Evolutionary conservation across 345 rosid genomes (phyloP), one percentile per base, ranked within the genome.

Genomic region (Alliaria petiolata): DNA sequence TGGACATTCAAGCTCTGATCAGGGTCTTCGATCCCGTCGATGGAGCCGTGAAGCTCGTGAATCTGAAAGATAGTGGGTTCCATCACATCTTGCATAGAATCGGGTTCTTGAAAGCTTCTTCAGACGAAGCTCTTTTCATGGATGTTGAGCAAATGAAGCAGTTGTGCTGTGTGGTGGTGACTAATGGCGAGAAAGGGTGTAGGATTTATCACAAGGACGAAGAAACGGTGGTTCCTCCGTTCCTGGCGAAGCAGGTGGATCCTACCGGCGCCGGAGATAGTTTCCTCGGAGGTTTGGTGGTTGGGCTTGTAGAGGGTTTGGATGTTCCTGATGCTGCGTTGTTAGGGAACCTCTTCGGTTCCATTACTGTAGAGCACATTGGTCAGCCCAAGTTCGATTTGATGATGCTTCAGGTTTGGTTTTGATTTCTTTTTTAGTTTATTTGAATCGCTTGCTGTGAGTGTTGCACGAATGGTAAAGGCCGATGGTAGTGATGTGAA

Each of bases 241-340:
- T 95, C 54, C 8, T 12, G 51, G 97, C 93, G 0, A 76, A 71
- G 78, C 92, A 89, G 84, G 79, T 87, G 55, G 99, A 92, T 84
- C 99, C 99, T 4, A 95, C 99, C 0, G 99, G 99, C 7, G 99
- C 99, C 1, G 99, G 98, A 20, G 98, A 95, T 50, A 92, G 97
- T 34, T 95, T 87, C 47, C 79, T 92, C 0, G 97, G 97, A 16
- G 99, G 99, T 11, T 74, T 91, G 46, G 92, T 83, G 52, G 83
- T 80, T 2, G 99, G 99, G 0, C 83, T 92, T 81, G 90, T 83
- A 20, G 86, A 85, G 35, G 93, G 92, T 2, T 79, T 95, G 84
- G 55, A 79, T n/a, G 86, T 87, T 36, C 84, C 93, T 65, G 98
- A 92, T 81, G 97, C 99, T 81, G 96, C 97, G 9, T 81, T 95